These are phyloP conservation scores for Anastatica hierochuntica DNA, from an alignment of 345 rosid genomes.

Conservation along the genomic window DNA sequence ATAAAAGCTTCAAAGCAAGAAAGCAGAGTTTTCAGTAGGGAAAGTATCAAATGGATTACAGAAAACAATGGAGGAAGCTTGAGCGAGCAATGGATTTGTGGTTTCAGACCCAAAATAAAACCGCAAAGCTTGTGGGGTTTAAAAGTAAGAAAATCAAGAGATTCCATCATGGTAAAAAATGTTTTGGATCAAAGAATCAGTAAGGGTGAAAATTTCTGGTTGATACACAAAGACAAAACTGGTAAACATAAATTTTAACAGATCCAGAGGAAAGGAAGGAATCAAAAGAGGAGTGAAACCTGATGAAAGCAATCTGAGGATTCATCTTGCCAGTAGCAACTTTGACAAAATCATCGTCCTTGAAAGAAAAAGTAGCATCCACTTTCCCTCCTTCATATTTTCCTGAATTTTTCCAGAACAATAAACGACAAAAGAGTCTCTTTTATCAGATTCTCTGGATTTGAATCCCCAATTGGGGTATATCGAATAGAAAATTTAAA, in stretches of 20 bases:
- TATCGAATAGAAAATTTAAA: background rate
- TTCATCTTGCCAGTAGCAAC: conserved; percentile 86
- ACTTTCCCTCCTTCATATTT: conserved; percentile 81
- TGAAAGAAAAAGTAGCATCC: conserved; percentile 73
- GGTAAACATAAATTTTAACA: background rate
- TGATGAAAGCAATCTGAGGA: conserved; percentile 92
- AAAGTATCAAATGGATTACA: background rate
- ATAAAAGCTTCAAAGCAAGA: background rate
- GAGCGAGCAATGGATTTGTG: background rate
- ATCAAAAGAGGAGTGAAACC: conserved; percentile 27
- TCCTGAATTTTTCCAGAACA: conserved; percentile 28
- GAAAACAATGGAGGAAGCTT: background rate
- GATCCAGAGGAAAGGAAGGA: background rate
- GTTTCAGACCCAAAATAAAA: conserved; percentile 5
- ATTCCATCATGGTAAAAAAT: too few species aligned
- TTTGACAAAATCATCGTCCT: conserved; percentile 89
- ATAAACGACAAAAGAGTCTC: too few species aligned
- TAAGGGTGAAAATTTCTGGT: too few species aligned
- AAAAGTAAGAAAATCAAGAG: too few species aligned
- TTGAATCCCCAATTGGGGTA: background rate
- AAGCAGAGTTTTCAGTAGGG: background rate
- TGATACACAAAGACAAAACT: background rate
- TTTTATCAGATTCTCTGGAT: background rate
- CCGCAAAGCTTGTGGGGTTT: too few species aligned
- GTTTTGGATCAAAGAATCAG: too few species aligned